These are phyloP conservation scores for Quercus suber DNA, from an alignment of 306 rosid species.

Conservation along the genomic window DNA sequence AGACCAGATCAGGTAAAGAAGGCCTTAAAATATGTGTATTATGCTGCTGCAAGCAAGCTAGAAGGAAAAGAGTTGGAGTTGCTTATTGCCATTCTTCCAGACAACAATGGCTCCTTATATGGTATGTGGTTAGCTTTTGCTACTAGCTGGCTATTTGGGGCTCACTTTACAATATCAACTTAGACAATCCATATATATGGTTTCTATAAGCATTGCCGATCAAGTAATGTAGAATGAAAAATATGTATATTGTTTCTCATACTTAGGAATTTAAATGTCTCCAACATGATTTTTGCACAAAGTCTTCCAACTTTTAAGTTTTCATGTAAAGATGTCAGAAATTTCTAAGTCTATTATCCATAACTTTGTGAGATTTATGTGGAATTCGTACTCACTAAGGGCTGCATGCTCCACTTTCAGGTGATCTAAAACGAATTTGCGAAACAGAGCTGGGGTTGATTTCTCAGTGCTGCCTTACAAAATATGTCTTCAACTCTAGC, in stretches of 20 bases:
- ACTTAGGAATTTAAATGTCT: background rate
- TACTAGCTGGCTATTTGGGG: background rate
- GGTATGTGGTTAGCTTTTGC: slow-evolving; percentile 27
- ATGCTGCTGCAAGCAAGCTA: slow-evolving; percentile 33
- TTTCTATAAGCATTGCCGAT: background rate
- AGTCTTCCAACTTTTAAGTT: background rate
- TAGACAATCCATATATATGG: background rate
- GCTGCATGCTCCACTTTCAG: slow-evolving; percentile 27
- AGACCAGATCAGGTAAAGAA: slow-evolving; percentile 50
- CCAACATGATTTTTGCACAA: background rate
- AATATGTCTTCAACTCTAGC: slow-evolving; percentile 54
- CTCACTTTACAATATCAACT: background rate
- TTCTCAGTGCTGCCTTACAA: slow-evolving; percentile 70
- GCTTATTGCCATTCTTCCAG: slow-evolving; percentile 53
- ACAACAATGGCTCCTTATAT: slow-evolving; percentile 47
- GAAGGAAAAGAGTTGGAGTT: slow-evolving; percentile 49
- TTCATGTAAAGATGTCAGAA: background rate
- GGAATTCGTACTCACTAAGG: slow-evolving; percentile 6
- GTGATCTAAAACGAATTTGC: slow-evolving; percentile 70
- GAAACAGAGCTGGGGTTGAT: slow-evolving; percentile 67
- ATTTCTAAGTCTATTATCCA: background rate
- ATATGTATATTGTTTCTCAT: background rate
- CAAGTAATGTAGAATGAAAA: background rate
- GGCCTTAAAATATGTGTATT: slow-evolving; percentile 43
- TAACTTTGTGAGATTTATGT: background rate